These are phyloP conservation scores for Macrolepiota fuliginosa DNA, from an alignment of 768 basidiomycete species.

Conservation along the genomic window DNA sequence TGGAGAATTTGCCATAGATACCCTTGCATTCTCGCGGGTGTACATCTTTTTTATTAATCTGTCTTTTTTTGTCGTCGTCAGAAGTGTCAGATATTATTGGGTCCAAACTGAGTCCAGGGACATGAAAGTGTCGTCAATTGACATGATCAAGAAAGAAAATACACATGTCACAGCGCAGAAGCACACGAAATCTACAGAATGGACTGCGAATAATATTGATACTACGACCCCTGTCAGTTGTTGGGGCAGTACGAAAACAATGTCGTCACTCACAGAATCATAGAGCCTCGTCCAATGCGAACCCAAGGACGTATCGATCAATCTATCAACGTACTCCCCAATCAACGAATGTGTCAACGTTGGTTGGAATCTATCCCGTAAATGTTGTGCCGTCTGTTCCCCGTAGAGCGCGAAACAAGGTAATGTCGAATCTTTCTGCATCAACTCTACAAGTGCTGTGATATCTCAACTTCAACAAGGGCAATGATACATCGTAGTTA, in stretches of 20 bases:
- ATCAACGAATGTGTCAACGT: conserved; percentile 81
- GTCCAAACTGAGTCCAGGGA: neutral
- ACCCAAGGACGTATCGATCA: conserved; percentile 88
- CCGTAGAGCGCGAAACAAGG: conserved; percentile 92
- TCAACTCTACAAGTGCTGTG: conserved; percentile 80
- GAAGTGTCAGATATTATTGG: neutral
- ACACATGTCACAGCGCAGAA: neutral
- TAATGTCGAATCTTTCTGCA: conserved; percentile 95
- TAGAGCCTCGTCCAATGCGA: conserved; percentile 96
- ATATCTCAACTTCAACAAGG: conserved; percentile 7
- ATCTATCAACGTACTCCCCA: conserved; percentile 83
- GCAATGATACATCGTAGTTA: neutral
- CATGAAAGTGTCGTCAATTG: neutral
- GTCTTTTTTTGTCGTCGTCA: neutral
- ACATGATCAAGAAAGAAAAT: neutral
- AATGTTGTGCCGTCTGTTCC: conserved; percentile 83
- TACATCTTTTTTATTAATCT: neutral
- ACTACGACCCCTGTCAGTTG: conserved; percentile 42
- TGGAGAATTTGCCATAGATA: neutral
- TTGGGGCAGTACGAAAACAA: neutral
- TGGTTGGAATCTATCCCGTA: conserved; percentile 94
- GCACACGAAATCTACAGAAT: conserved; percentile 45
- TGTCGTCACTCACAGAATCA: conserved; percentile 68
- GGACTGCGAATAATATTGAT: conserved; percentile 92
- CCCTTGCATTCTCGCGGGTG: neutral